A percentile compares a stretch with the other conserved stretches of the same genome.
Evolutionary conservation across 148 eudicot genomes (phyloP).

Genomic region (Agrostemma githago): DNA sequence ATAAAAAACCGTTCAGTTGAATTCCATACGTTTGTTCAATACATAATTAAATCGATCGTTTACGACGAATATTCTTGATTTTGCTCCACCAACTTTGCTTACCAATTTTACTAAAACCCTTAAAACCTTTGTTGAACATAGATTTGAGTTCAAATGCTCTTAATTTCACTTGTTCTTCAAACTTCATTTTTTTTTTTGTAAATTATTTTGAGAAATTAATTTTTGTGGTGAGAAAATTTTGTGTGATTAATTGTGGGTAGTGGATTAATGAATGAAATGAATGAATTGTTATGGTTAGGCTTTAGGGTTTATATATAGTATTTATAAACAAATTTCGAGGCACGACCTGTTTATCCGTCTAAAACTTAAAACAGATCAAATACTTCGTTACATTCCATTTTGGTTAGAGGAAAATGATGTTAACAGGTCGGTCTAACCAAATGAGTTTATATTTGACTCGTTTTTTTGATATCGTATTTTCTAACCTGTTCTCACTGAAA

Average conservation of each 20-base stretch:
- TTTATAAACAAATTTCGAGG: no score
- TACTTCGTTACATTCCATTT: no score
- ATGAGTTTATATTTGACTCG: no score
- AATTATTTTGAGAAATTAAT: neutral
- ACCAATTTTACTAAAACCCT: constrained; percentile 43
- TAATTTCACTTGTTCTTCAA: constrained; percentile 60
- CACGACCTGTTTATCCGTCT: no score
- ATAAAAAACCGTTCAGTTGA: neutral
- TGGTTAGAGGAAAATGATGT: no score
- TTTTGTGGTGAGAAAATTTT: neutral
- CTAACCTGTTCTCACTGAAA: no score
- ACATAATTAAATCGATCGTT: no score
- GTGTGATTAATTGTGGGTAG: neutral
- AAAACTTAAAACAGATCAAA: no score
- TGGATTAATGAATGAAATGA: neutral
- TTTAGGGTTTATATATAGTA: neutral
- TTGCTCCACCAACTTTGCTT: constrained; percentile 83
- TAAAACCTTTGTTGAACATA: constrained; percentile 49
- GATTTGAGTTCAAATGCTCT: constrained; percentile 46
- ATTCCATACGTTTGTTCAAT: no score
- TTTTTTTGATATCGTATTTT: no score
- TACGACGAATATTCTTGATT: constrained; percentile 29
- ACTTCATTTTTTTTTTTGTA: constrained; percentile 30
- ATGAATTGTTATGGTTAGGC: no score
- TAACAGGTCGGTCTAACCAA: no score